A percentile compares a stretch with the other conserved stretches of the same genome.
These are phyloP conservation scores for Suhomyces anneliseae DNA, from an alignment of 1,139 yeast genomes.

Conservation along the genomic window DNA sequence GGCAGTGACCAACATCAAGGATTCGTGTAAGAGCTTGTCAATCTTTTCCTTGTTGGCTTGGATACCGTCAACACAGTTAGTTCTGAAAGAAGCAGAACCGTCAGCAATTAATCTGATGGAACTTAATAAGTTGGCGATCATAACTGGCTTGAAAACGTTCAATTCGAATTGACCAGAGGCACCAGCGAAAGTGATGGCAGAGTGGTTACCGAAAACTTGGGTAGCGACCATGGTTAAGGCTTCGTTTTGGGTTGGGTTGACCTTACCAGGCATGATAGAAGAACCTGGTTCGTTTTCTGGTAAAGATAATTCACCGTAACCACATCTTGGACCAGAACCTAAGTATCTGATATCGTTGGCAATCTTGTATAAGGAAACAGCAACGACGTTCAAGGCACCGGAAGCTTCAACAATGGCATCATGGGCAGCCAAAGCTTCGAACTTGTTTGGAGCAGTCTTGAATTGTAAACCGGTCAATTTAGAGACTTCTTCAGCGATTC, in stretches of 20 bases:
- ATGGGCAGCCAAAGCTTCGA: constrained; percentile 25
- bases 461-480: constrained; percentile 19
- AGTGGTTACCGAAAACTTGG: constrained; percentile 23
- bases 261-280: constrained; percentile 24
- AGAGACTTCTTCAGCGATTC: constrained; percentile 19
- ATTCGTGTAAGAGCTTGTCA: constrained; percentile 20
- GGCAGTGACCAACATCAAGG: constrained; percentile 24
- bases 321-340: constrained; percentile 25
- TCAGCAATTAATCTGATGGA: constrained; percentile 22
- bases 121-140: constrained; percentile 21
- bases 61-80: constrained; percentile 22
- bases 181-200: constrained; percentile 23
- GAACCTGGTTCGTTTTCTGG: constrained; percentile 25
- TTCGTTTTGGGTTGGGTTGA: constrained; percentile 24
- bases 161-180: constrained; percentile 25
- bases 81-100: constrained; percentile 20
- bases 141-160: constrained; percentile 24
- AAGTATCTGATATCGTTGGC: constrained; percentile 24
- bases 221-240: constrained; percentile 24
- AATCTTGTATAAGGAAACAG: constrained; percentile 21
- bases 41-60: constrained; percentile 21
- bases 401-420: constrained; percentile 24
- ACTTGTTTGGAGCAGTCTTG: constrained; percentile 24
- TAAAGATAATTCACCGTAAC: constrained; percentile 22
- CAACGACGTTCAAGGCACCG: constrained; percentile 23